Conservation (phyloP, 2,329 filamentous ascomycete genomes). For the Penicillium sp. region DNA sequence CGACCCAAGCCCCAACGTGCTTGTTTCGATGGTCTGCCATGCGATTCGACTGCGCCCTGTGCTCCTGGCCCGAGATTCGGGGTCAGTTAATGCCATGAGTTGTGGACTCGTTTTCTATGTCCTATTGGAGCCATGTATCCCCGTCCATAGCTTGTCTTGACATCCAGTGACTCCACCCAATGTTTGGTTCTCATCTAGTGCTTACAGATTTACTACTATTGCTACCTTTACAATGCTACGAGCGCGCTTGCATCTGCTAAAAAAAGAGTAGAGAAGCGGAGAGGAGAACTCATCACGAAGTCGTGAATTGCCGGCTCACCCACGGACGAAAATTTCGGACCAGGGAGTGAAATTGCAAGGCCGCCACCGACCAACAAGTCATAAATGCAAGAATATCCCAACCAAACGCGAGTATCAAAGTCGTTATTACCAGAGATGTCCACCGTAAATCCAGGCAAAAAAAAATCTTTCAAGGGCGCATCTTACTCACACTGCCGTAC, state of each 20-base stretch:
- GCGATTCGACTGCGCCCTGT: not conserved
- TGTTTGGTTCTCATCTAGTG: not conserved
- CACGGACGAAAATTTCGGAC: not conserved
- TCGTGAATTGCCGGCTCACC: not conserved
- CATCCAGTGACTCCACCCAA: not conserved
- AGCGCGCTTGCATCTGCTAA: not conserved
- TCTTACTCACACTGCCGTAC: slow-evolving; percentile 73
- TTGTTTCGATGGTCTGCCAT: slow-evolving; percentile 1
- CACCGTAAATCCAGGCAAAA: not conserved
- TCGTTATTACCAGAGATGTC: not conserved
- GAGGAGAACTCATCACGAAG: not conserved
- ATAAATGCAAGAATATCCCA: not conserved
- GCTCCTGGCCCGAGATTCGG: too few species aligned
- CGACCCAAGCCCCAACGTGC: slow-evolving; percentile 1
- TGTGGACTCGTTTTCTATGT: not conserved
- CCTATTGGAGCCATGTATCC: not conserved
- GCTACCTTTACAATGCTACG: not conserved
- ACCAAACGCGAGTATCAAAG: not conserved
- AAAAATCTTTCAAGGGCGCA: slow-evolving; percentile 10
- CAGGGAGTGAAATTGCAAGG: not conserved
- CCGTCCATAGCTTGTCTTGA: not conserved
- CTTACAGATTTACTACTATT: not conserved
- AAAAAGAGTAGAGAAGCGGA: not conserved
- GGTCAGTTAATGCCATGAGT: too few species aligned
- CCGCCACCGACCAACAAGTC: not conserved